Conservation (phyloP, 805 yeast species). For the Starmerella vaccinii region DNA sequence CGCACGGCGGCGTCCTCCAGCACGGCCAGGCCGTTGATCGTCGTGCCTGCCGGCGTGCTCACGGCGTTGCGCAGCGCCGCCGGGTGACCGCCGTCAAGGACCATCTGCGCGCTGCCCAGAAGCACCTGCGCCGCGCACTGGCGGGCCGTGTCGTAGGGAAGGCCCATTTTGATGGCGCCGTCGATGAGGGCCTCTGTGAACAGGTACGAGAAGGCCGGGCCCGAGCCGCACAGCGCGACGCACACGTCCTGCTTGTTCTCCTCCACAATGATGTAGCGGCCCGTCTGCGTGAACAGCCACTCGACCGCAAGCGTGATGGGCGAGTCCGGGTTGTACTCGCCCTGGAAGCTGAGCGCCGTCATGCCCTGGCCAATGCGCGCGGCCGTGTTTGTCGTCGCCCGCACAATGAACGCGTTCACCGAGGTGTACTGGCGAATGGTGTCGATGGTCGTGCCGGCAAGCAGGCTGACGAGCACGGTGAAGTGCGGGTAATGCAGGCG, state of each 20-base stretch:
- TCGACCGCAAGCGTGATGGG: slow-evolving; percentile 30
- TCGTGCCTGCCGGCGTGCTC: slow-evolving; percentile 97
- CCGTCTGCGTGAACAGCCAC: slow-evolving; percentile 37
- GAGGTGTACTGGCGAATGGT: slow-evolving; percentile 41
- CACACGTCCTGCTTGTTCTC: slow-evolving; percentile 96
- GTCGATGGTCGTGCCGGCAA: slow-evolving; percentile 86
- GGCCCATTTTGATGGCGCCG: slow-evolving; percentile 90
- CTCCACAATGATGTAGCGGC: slow-evolving; percentile 34
- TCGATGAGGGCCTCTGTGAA: slow-evolving; percentile 88
- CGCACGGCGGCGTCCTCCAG: slow-evolving; percentile 89
- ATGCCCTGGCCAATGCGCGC: slow-evolving; percentile 87
- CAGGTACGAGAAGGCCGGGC: slow-evolving; percentile 85
- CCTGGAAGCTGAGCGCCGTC: slow-evolving; percentile 80
- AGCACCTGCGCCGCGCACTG: slow-evolving; percentile 86
- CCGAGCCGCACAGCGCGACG: slow-evolving; percentile 89
- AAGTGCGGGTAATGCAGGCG: slow-evolving; percentile 38
- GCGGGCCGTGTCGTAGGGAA: slow-evolving; percentile 72
- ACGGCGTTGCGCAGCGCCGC: slow-evolving; percentile 77
- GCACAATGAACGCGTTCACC: slow-evolving; percentile 45
- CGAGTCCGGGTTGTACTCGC: slow-evolving; percentile 30
- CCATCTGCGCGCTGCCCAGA: slow-evolving; percentile 92
- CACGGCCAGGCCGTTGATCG: slow-evolving; percentile 86
- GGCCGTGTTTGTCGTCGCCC: slow-evolving; percentile 98
- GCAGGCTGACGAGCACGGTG: slow-evolving; percentile 62
- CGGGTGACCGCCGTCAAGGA: slow-evolving; percentile 76